Evolutionary conservation across 2,329 filamentous ascomycete genomes (phyloP), one percentile per base, ranked within the genome.

Genomic region (Dactylellina sp.): DNA sequence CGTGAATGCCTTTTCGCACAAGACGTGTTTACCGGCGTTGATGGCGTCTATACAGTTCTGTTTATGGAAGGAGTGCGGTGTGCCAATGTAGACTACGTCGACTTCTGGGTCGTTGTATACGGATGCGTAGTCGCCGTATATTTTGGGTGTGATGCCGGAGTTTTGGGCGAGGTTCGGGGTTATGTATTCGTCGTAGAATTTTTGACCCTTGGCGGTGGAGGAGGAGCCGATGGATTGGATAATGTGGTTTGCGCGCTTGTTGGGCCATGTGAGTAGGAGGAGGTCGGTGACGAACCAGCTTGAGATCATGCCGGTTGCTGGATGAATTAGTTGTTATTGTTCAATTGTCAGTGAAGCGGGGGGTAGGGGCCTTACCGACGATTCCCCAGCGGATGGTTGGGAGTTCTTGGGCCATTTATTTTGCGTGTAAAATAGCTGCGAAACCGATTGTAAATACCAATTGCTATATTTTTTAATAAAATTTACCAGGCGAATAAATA

Each of bases 1-100:
- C 0, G 81, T 79, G 63, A 85, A 83, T 0, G 83, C 78, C 76
- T 84, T 84, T 71, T 84, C 83, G 68, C 83, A 84, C 0, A 84
- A 79, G 0, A 84, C 78, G 42, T 84, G 79, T 71, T 84, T 84
- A 0, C 82, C 82, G 0, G 80, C 79, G 0, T 76, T 76, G 24
- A 84, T 84, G 0, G 83, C 83, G 37, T 82, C 81, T 1, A 84
- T 80, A 28, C 81, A 83, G 63, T 83, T 82, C 28, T 81, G 78
- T 71, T 81, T 81, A 77, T 84, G 83, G 59, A 84, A 82, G 25
- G 79, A 80, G 70, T 84, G 82, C 0, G 83, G 83, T 6, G 81
- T 83, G 37, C 82, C 83, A 42, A 84, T 82, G 77, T 84, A 84
- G 47, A 84, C 78, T 18, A 83, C 81, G 66, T 84, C 83, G 24